Conservation (phyloP, 2,329 filamentous ascomycete genomes). For the Trichoderma arundinaceum region DNA sequence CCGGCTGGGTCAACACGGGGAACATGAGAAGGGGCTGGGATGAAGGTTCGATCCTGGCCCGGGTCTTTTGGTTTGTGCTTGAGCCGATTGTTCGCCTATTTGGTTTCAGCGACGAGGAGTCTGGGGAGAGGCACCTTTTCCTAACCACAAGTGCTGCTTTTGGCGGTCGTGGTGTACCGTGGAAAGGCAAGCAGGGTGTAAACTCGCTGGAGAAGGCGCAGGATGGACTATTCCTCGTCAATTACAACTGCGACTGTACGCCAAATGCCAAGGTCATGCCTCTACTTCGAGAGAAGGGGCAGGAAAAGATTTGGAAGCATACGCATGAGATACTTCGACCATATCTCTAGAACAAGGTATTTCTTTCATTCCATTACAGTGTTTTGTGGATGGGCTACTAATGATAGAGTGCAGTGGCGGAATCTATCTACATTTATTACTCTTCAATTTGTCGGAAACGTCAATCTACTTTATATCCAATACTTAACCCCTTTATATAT, state of each 20-base stretch:
- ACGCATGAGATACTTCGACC: not conserved
- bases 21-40: constrained; percentile 9
- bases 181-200: not conserved
- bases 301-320: not conserved
- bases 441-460: too few species aligned
- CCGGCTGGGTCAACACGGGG: constrained; percentile 3
- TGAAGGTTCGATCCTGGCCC: not conserved
- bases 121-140: not conserved
- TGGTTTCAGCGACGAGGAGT: constrained; percentile 5
- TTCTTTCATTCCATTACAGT: too few species aligned
- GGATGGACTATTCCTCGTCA: not conserved
- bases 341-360: not conserved
- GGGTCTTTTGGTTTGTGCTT: not conserved
- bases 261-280: not conserved
- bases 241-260: not conserved
- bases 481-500: too few species aligned
- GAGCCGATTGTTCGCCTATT: not conserved
- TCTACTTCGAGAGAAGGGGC: not conserved
- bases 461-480: too few species aligned
- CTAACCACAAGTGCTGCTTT: not conserved
- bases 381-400: too few species aligned
- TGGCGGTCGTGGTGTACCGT: not conserved
- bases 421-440: too few species aligned
- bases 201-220: not conserved
- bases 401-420: too few species aligned